phyloP scores from a whole-genome alignment of 441 rosid genomes.

The Pelargonium fulgidum region DNA sequence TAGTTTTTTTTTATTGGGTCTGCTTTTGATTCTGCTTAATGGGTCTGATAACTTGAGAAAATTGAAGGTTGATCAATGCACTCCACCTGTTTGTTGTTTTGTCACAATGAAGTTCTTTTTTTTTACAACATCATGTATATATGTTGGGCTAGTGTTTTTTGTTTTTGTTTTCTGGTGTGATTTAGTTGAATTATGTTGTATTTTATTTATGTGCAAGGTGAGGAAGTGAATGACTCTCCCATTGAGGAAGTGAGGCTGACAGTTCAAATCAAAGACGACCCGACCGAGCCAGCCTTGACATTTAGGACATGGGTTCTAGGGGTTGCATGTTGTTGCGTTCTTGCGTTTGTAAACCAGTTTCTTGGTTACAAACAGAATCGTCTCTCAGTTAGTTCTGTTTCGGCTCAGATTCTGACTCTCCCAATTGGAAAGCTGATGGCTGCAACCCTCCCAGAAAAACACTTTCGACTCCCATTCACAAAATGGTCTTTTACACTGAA shows the following conservation, averaged over 20 bases:
- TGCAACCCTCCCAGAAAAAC: slow-evolving; percentile 19
- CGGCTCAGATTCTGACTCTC: slow-evolving; percentile 27
- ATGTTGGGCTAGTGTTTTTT: background rate
- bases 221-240: slow-evolving; percentile 25
- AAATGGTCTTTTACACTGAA: slow-evolving; percentile 30
- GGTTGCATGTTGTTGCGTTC: slow-evolving; percentile 20
- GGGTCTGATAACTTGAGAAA: background rate
- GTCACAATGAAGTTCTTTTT: background rate
- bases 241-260: slow-evolving; percentile 36
- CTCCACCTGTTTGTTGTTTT: background rate
- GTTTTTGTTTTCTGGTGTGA: background rate
- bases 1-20: background rate
- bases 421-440: slow-evolving; percentile 34
- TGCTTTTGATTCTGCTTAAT: background rate
- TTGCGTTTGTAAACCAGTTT: slow-evolving; percentile 32
- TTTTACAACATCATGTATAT: background rate
- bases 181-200: background rate
- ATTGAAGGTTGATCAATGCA: background rate
- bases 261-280: slow-evolving; percentile 27
- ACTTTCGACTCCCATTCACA: slow-evolving; percentile 18
- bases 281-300: slow-evolving; percentile 21
- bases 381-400: slow-evolving; percentile 18
- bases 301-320: slow-evolving; percentile 38
- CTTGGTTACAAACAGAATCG: slow-evolving; percentile 24
- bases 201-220: background rate